Evolutionary conservation across 148 eudicot species (phyloP), one percentile per base, ranked within the genome.

Genomic region (Rhododendron henanense): DNA sequence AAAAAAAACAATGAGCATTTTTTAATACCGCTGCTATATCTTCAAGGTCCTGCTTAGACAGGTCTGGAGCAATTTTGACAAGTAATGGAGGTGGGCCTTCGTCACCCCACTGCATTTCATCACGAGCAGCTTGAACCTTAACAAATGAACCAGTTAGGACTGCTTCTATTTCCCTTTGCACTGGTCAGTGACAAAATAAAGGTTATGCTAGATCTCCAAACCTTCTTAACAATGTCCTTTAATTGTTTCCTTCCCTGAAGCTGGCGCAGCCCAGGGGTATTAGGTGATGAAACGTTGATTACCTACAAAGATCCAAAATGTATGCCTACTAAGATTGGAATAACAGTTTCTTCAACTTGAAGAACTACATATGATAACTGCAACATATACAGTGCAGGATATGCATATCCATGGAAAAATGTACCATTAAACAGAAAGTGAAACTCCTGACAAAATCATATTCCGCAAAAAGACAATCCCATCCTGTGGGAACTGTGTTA

Each of bases 71-170:
- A 90, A 97, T 97, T 93, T 97, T 97, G 77, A 97, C 98, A 44
- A 97, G 94, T 88, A 97, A 87, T 21, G 99, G 99, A 78, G 99
- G 99, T 69, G 99, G 98, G 14, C 99, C 99, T 86, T 97, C 98
- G 84, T 95, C 99, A 44, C 94, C 99, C 99, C 99, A 97, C 89
- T 95, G 99, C 99, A 97, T 97, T 93, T 97, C 99, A 93, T 97
- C 98, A 88, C 98, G 96, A 71, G 99, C 99, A 80, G 98, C 98
- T 94, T 97, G 98, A 87, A 97, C 96, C 99, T 97, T 87, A 44
- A 87, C 18, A 73, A 44, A 78, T 19, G 84, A 14, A 83, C 39
- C 78, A 82, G 31, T 84, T 16, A 67, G 63, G 35, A 86, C 33
- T 35, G 75, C 47, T 14, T 41, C 15, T 51, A 39, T 75, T 11